Conservation (phyloP, 2,329 filamentous ascomycete genomes). For the Lomentospora prolificans region DNA sequence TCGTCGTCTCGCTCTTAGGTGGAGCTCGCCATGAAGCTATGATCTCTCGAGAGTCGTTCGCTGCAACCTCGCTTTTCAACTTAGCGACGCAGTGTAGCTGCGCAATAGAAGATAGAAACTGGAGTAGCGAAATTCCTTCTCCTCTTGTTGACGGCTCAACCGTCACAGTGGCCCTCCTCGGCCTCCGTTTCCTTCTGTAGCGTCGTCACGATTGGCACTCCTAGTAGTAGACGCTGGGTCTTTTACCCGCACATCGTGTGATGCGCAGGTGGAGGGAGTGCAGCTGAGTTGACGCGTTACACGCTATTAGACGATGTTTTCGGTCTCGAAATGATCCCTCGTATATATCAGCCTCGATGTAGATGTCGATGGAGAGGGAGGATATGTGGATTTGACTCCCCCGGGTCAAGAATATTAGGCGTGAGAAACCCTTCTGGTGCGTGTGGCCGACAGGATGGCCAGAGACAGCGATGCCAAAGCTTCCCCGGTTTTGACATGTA, state of each 20-base stretch:
- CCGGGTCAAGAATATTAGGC: background rate
- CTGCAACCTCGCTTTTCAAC: background rate
- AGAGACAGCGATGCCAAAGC: background rate
- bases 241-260: background rate
- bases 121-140: background rate
- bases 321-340: background rate
- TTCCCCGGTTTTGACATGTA: background rate
- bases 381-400: too few species aligned
- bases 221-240: too few species aligned
- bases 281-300: background rate
- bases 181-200: background rate
- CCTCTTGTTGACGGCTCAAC: background rate
- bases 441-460: background rate
- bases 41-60: background rate
- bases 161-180: background rate
- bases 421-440: background rate
- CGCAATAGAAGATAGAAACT: background rate
- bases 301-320: background rate
- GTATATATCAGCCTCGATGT: too few species aligned
- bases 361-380: too few species aligned
- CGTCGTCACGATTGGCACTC: too few species aligned
- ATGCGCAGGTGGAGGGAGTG: background rate
- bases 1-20: background rate
- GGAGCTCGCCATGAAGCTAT: background rate
- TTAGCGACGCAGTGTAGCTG: background rate